Conservation (phyloP, 805 yeast species). For the Cyberlindnera petersonii region DNA sequence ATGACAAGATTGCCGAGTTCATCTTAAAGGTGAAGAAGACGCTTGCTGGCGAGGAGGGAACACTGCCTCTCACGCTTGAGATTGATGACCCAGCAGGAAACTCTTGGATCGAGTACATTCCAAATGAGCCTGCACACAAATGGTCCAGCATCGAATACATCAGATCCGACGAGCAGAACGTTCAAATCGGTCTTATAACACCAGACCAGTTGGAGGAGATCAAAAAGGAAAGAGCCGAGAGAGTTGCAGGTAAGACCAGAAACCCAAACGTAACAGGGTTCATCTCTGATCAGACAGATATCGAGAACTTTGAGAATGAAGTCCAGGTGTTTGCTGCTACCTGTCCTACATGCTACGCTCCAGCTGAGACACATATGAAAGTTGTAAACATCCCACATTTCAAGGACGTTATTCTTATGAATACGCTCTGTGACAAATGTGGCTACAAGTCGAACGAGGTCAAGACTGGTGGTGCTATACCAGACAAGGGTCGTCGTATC, state of each 20-base stretch:
- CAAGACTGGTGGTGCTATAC: conserved; percentile 96
- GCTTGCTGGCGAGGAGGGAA: conserved; percentile 61
- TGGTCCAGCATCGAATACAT: conserved; percentile 83
- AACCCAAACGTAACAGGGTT: conserved; percentile 52
- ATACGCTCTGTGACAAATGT: conserved; percentile 86
- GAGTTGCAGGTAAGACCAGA: conserved; percentile 24
- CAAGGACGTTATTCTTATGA: conserved; percentile 95
- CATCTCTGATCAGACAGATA: conserved; percentile 66
- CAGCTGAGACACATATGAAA: conserved; percentile 94
- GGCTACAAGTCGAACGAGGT: conserved; percentile 97
- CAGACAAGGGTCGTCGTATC: conserved; percentile 75
- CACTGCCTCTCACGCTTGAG: conserved; percentile 71
- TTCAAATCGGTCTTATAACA: conserved; percentile 73
- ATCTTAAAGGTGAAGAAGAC: conserved; percentile 55
- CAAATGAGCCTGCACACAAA: conserved; percentile 84
- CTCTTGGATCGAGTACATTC: conserved; percentile 89
- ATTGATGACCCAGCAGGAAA: conserved; percentile 96
- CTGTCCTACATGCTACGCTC: conserved; percentile 82
- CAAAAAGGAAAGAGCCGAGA: conserved; percentile 22
- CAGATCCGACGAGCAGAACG: conserved; percentile 87
- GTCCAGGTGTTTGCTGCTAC: conserved; percentile 91
- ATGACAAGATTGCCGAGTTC: conserved; percentile 70
- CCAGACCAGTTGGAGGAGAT: conserved; percentile 47
- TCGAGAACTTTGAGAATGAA: conserved; percentile 82
- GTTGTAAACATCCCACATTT: conserved; percentile 95